A percentile compares a stretch with the other conserved stretches of the same genome.
phyloP scores from a whole-genome alignment of 1,284 basidiomycete species.

The Tausonia pullulans region DNA sequence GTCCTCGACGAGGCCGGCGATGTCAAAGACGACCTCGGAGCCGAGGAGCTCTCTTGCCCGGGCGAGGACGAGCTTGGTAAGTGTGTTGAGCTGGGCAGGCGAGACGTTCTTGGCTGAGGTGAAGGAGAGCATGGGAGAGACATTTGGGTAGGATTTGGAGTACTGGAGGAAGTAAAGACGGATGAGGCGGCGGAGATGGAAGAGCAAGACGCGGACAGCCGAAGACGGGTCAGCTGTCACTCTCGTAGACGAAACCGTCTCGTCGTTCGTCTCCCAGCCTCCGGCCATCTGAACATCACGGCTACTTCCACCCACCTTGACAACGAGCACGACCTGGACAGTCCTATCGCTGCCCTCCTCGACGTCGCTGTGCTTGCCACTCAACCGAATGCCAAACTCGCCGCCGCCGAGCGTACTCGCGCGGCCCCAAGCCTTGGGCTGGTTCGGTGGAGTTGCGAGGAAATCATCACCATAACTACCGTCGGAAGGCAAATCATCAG shows the following conservation, averaged over 20 bases:
- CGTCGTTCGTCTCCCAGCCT: not conserved
- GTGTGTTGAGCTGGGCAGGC: slow-evolving; percentile 25
- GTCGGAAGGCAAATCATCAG: not conserved
- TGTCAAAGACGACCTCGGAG: slow-evolving; percentile 32
- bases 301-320: slow-evolving; percentile 4
- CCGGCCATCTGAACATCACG: not conserved
- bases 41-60: slow-evolving; percentile 28
- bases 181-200: slow-evolving; percentile 22
- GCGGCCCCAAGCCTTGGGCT: slow-evolving; percentile 13
- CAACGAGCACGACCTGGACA: slow-evolving; percentile 12
- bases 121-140: slow-evolving; percentile 27
- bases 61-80: slow-evolving; percentile 28
- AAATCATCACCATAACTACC: slow-evolving; percentile 12
- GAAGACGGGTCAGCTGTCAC: not conserved
- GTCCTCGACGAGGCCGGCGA: slow-evolving; percentile 27
- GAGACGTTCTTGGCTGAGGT: slow-evolving; percentile 28
- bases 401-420: not conserved
- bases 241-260: too few relatives aligned
- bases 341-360: not conserved
- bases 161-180: not conserved
- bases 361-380: not conserved
- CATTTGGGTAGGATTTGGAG: slow-evolving; percentile 26
- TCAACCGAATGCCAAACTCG: slow-evolving; percentile 12
- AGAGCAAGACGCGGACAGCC: not conserved
- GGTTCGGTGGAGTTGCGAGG: not conserved